phyloP scores from a whole-genome alignment of 495 filamentous ascomycete species.

The Hyaloscypha bicolor region DNA sequence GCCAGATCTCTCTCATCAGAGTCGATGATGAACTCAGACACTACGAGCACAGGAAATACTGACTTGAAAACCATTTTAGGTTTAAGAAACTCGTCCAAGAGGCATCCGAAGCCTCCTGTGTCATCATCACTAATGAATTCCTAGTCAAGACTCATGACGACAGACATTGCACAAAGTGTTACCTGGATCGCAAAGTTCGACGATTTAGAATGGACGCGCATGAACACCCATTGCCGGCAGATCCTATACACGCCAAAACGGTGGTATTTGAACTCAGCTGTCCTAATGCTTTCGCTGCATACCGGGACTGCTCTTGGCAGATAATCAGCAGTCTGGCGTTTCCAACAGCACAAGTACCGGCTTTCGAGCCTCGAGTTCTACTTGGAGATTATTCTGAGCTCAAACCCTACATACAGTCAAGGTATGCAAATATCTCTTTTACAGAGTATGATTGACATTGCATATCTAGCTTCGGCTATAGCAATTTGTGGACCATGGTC shows the following conservation, averaged over 20 bases:
- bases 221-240: constrained; percentile 21
- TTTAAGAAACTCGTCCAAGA: constrained; percentile 36
- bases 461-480: too few relatives aligned
- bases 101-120: constrained; percentile 30
- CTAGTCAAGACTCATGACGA: constrained; percentile 38
- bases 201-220: constrained; percentile 26
- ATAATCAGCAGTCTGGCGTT: constrained; percentile 34
- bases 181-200: constrained; percentile 32
- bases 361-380: constrained; percentile 28
- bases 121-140: constrained; percentile 34
- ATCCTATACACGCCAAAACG: constrained; percentile 27
- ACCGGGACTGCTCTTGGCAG: constrained; percentile 34
- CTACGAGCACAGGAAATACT: too few relatives aligned
- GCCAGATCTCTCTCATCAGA: too few relatives aligned
- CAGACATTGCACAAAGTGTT: constrained; percentile 42
- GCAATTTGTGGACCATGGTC: too few relatives aligned
- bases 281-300: constrained; percentile 27
- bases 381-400: constrained; percentile 35
- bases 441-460: too few relatives aligned
- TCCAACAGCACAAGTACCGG: constrained; percentile 17
- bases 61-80: too few relatives aligned
- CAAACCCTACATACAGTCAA: constrained; percentile 19
- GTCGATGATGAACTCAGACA: too few relatives aligned
- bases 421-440: too few relatives aligned
- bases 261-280: constrained; percentile 31